Evolutionary conservation across 2,329 filamentous ascomycete species (phyloP), one percentile per base, ranked within the genome.

Genomic region (Alternaria triticina): DNA sequence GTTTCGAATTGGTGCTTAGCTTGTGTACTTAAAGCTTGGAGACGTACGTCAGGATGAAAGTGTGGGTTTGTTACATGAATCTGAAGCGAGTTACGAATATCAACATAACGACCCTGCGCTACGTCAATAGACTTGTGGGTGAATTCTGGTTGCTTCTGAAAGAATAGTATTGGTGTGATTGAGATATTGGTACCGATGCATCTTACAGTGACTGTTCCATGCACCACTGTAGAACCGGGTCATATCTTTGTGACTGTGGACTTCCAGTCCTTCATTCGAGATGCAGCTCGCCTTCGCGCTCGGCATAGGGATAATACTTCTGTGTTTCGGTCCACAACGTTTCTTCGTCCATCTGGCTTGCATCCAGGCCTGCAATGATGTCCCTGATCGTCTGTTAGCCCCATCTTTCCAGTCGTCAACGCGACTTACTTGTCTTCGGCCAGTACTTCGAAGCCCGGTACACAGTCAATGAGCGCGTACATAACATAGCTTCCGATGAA

Each of bases 401-500:
- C 17, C n/a, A 11, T 23, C 4, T 30, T 17, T 33, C 43, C 20
- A 10, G 47, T 9, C n/a, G 6, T 27, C 50, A n/a, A 46, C 15
- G 7, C 33, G n/a, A 81, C 83, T 78, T 72, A 86, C 84, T 85
- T 83, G 69, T 87, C 84, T 20, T 79, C 78, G 6, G 84, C 84
- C 67, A 87, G 68, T 6, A 86, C 84, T 66, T 87, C 84, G 11
- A 85, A 77, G 1, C 84, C 85, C 15, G 85, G 84, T 6, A 87
- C 74, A 65, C 83, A 86, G 68, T 87, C 85, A 55, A 86, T 82
- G 56, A 86, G 57, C 4, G 84, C 84, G 69, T 85, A 82, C 8
- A 87, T 78, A 6, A 79, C 66, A 69, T 84, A 87, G 27, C 81
- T 83, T 5, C 81, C 83, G 5, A 81, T 71, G 64, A 86, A 87